These are phyloP conservation scores for Austroboletus festivus DNA, from an alignment of 768 basidiomycete species.

Conservation along the genomic window DNA sequence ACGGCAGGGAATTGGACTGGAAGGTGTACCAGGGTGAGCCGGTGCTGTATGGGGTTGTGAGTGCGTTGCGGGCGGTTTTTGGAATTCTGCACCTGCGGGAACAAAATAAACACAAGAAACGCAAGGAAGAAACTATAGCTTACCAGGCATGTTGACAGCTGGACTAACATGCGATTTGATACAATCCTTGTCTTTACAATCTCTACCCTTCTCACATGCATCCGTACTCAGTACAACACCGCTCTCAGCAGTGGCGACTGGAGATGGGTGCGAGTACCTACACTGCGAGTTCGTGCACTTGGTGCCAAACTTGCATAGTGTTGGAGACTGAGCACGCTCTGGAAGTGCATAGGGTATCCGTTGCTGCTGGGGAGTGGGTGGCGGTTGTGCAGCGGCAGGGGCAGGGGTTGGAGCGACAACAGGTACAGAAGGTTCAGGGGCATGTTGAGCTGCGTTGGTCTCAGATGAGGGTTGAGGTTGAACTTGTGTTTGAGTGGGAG, in stretches of 20 bases:
- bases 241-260: slow-evolving; percentile 93
- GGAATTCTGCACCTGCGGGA: slow-evolving; percentile 26
- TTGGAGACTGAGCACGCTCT: slow-evolving; percentile 82
- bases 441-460: slow-evolving; percentile 2
- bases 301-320: slow-evolving; percentile 88
- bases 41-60: slow-evolving; percentile 30
- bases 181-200: slow-evolving; percentile 93
- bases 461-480: slow-evolving; percentile 21
- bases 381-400: slow-evolving; percentile 23
- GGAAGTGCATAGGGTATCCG: slow-evolving; percentile 55
- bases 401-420: slow-evolving; percentile 26
- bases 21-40: slow-evolving; percentile 26
- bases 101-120: slow-evolving; percentile 13
- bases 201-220: slow-evolving; percentile 82
- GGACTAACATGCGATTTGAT: slow-evolving; percentile 89
- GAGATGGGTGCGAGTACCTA: slow-evolving; percentile 91
- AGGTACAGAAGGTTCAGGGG: slow-evolving; percentile 10
- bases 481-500: slow-evolving; percentile 17
- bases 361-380: slow-evolving; percentile 18
- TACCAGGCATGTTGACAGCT: slow-evolving; percentile 67
- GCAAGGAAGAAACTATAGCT: not conserved
- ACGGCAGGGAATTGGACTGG: slow-evolving; percentile 49
- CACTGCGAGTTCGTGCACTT: slow-evolving; percentile 92
- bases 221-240: slow-evolving; percentile 95
- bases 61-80: slow-evolving; percentile 39